These are phyloP conservation scores for Boletus rubropictus DNA, from an alignment of 768 basidiomycete genomes.

Conservation along the genomic window DNA sequence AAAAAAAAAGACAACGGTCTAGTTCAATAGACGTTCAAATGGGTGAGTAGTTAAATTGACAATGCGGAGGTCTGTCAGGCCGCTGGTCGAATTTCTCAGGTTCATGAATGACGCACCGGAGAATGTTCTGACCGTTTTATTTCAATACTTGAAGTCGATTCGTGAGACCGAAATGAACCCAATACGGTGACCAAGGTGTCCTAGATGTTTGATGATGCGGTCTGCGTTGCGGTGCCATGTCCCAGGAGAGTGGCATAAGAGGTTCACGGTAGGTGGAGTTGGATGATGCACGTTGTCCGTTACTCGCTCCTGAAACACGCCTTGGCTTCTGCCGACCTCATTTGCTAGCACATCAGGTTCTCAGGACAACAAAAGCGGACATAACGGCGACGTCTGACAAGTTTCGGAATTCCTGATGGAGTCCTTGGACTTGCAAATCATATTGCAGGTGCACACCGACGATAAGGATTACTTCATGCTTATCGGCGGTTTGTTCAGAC, in stretches of 20 bases:
- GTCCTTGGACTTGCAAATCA: background rate
- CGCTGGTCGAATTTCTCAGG: background rate
- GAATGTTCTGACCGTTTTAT: background rate
- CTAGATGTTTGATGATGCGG: background rate
- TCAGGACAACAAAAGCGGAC: background rate
- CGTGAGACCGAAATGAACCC: background rate
- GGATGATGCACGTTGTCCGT: background rate
- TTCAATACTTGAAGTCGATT: background rate
- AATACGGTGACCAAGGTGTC: background rate
- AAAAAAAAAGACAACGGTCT: background rate
- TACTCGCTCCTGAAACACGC: constrained; percentile 3
- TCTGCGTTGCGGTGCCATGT: background rate
- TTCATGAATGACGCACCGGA: background rate
- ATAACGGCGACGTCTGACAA: background rate
- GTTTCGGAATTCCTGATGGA: constrained; percentile 2
- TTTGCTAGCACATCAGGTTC: background rate
- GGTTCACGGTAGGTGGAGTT: background rate
- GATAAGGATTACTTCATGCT: constrained; percentile 14
- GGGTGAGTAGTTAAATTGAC: background rate
- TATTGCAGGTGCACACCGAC: background rate
- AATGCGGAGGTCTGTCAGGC: background rate
- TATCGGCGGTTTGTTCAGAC: background rate
- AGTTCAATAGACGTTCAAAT: background rate
- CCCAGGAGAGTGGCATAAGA: background rate
- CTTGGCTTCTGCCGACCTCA: constrained; percentile 6